Base-by-base conservation (phyloP, 352 stramenopile genomes). In the Salisapilia sapeloensis region DNA sequence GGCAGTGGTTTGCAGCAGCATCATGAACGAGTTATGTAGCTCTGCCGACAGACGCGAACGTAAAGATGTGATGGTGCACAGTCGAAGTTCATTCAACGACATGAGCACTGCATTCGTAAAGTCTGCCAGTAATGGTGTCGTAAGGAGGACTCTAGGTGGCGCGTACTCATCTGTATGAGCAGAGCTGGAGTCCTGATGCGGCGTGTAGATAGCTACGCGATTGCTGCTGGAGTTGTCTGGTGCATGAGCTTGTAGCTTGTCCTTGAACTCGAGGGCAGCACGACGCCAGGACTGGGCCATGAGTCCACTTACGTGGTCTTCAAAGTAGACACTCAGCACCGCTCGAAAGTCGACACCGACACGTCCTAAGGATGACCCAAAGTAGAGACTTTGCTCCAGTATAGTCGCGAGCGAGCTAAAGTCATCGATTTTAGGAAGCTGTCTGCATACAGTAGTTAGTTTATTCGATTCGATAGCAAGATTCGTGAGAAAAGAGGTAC, bases 341-440 rank as follows among this genome's bases (percentile, higher is more conserved):
- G 69, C 69, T 14, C 69, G 65, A 46, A 91, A 91, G 26, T 91
- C 71, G 2, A 87, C 64, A 32, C 71, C 71, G 4, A 91, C 66
- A 17, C 75, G 71, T 0, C 75, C 72, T 0, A 91, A 49, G 4
- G 75, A 91, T 1, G 69, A 62, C 10, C 66, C 75, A 23, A 91
- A 91, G 40, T 86, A 91, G 14, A 91, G 44, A 42, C 72, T 85
- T 35, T 87, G 75, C 43, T 91, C 75, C 8, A 87, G 30, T 24
- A 86, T 64, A 1, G 64, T 84, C 6, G 71, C 66, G 17, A 91
- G 55, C 8, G 67, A 82, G 31, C 69, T 80, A 19, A 85, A 80
- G 28, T 91, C 71, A 15, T 79, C 67, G 19, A 91, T 70, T 46
- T 86, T 84, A 2, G 75, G 70, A n/a, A 91, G 46, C 40, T 84